Evolutionary conservation across 768 basidiomycete genomes (phyloP), one percentile per base, ranked within the genome.

Genomic region (Suillus fuscotomentosus): DNA sequence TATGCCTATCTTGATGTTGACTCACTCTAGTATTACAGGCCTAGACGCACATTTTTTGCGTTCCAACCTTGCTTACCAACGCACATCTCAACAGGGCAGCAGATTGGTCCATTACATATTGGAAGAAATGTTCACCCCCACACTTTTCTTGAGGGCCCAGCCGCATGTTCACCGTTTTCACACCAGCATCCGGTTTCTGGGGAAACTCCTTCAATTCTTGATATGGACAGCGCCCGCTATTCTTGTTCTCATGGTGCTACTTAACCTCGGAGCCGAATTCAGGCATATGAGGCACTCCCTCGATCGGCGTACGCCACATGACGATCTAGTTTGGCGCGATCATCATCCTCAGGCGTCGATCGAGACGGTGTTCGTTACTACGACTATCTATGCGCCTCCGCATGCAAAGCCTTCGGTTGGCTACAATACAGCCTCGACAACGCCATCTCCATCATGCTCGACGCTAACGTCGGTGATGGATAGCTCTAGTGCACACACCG

Each of bases 31-130:
- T 56, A 31, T 55, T 47, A 31, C 38, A 84, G 83, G 80, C 60
- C 71, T 83, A 65, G 80, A 82, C 50, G 76, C 83, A 55, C 68
- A 72, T 8, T 77, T 80, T 15, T 64, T 86, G 24, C 77, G 75
- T 11, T 86, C 89, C 14, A 92, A 89, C 71, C 77, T 91, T 63
- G 74, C 78, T 42, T 81, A 89, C 69, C 82, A 85, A 63, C 80
- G 82, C 65, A 68, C 64, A 54, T 69, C 74, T 36, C 65, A 73
- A 31, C 75, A 77, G n/a, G 81, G 84, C 47, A 75, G 78, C 64
- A 80, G 77, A 67, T 75, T 91, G 10, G 74, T 87, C 45, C 86
- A 86, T 63, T 87, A 84, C 70, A 84, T 82, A 17, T 72, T 85
- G 69, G 82, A 83, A 61, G 84, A 81, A 66, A 85, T 83, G 69